Base-by-base conservation (phyloP, 1,284 basidiomycete species). In the Leccinum griseonigrum region DNA sequence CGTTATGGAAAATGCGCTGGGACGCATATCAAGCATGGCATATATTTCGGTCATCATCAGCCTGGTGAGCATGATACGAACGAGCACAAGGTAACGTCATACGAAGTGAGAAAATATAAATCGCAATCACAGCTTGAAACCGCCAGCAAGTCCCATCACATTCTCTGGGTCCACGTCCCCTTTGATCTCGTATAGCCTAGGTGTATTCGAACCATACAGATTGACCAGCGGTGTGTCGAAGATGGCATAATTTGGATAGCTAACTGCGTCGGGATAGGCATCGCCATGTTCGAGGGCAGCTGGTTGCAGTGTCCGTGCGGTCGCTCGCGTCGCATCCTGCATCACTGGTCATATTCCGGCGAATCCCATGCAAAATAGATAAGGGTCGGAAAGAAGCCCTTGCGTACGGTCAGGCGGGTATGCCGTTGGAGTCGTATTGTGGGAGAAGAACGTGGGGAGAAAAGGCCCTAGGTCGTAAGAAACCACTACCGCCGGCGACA, bases 391-490 rank as follows among this genome's bases (percentile, higher is more conserved):
- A 78, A 69, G 22, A 58, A 80, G 68, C 13, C 75, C 72, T 8
- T 66, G 66, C 1, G 69, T 62, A 57, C 84, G 79, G 10, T 71
- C 68, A 4, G 81, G 79, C 10, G 83, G 83, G 68, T 78, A 85
- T 1, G 83, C 83, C 4, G 81, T 74, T 16, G 67, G 64, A 8
- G 68, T 71, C 14, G 71, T 60, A 57, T 52, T 52, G 50, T 52
- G 50, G 4, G 18, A 13, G 26, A 52, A 10, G 13, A 50, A 5
- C 6, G n/a, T 67, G 2, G 80, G 69, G 8, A 83, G 75, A 78
- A 85, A 86, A 10, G 83, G 82, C 65, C 87, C 84, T 61, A 85
- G 75, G 60, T 78, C 80, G 67, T 83, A 85, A 9, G 81, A 82
- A 26, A 55, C 5, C 5, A 36, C 4, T 4, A 56, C 34, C 13